Conservation (phyloP, 192 early-diverging fungal species). For the Entophlyctis luteolus region DNA sequence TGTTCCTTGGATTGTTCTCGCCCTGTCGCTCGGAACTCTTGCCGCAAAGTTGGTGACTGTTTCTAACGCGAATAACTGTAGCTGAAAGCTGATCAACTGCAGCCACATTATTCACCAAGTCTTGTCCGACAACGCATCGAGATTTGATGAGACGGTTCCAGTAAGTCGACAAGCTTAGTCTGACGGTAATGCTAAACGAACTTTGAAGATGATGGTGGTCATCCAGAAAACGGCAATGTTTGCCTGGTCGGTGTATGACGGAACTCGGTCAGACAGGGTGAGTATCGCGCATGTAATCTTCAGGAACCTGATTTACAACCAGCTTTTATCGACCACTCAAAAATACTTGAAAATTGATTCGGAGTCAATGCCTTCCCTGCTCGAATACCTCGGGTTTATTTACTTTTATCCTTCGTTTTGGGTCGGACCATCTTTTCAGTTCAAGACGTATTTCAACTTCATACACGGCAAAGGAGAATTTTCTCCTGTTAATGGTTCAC, state of each 20-base stretch:
- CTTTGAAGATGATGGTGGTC: conserved; percentile 13
- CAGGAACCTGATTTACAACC: no score
- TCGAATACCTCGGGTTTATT: conserved; percentile 29
- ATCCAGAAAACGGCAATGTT: conserved; percentile 20
- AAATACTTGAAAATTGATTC: neutral
- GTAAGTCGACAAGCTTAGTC: neutral
- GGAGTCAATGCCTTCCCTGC: conserved; percentile 11
- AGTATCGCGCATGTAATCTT: neutral
- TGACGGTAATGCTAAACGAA: neutral
- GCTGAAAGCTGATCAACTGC: no score
- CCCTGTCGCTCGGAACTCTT: neutral
- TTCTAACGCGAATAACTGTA: no score
- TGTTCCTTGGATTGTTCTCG: neutral
- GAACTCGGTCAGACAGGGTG: conserved; percentile 1
- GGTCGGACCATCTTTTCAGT: conserved; percentile 25
- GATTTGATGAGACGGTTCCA: conserved; percentile 21
- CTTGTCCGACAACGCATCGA: neutral
- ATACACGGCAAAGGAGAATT: neutral
- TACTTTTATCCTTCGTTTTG: conserved; percentile 29
- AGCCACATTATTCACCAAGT: conserved; percentile 15
- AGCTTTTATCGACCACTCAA: no score
- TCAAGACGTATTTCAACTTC: conserved; percentile 18
- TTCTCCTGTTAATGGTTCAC: neutral
- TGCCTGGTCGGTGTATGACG: conserved; percentile 23
- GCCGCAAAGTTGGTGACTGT: conserved; percentile 17